Percentiles rank a stretch among this genome's conserved stretches.
Evolutionary conservation across 176 grass and related monocot genomes (phyloP).

Genomic region (Melocanna baccifera): DNA sequence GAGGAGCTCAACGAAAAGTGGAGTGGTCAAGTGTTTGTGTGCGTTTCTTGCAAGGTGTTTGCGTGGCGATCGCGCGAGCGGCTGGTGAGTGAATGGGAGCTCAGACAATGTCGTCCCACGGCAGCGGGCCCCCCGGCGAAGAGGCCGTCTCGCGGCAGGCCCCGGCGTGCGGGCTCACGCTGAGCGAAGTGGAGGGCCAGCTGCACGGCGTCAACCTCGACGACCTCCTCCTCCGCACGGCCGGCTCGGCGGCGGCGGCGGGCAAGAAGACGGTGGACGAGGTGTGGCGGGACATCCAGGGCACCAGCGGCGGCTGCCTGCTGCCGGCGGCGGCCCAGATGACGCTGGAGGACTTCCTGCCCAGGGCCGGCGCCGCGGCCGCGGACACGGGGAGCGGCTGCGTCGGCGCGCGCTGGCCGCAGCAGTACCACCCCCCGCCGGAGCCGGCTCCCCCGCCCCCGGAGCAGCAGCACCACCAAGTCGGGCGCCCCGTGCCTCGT

Average conservation of each 20-base stretch:
- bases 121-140: slow-evolving; percentile 9
- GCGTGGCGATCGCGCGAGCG: neutral
- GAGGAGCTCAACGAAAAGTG: neutral
- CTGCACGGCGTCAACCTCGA: slow-evolving; percentile 73
- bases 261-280: slow-evolving; percentile 68
- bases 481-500: slow-evolving; percentile 49
- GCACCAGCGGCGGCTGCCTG: neutral
- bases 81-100: slow-evolving; percentile 40
- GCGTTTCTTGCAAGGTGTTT: neutral
- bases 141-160: slow-evolving; percentile 51
- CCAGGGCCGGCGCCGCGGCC: slow-evolving; percentile 34
- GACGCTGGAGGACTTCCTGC: slow-evolving; percentile 85
- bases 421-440: slow-evolving; percentile 6
- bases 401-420: slow-evolving; percentile 5
- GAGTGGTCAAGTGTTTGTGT: neutral
- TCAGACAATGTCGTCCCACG: slow-evolving; percentile 66
- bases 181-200: slow-evolving; percentile 68
- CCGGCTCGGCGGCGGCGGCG: slow-evolving; percentile 12
- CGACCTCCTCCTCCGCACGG: slow-evolving; percentile 52
- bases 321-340: slow-evolving; percentile 45
- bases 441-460: neutral
- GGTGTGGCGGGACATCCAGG: slow-evolving; percentile 83
- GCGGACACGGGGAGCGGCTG: neutral
- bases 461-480: neutral
- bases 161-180: slow-evolving; percentile 59